These are phyloP conservation scores for Thelonectria discophora DNA, from an alignment of 2,329 filamentous ascomycete species.

Conservation along the genomic window DNA sequence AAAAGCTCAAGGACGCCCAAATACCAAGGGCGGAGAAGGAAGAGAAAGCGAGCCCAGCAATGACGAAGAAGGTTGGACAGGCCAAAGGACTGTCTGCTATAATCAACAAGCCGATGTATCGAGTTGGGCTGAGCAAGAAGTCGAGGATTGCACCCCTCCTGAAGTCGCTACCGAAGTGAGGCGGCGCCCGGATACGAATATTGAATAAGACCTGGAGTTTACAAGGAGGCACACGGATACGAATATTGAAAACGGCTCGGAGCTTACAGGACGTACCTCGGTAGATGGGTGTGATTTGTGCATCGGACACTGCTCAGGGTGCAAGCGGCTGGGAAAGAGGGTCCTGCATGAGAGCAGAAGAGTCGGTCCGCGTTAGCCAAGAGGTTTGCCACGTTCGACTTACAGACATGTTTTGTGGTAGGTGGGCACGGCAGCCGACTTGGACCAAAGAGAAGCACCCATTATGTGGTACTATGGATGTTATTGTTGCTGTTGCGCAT, in stretches of 20 bases:
- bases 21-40: slow-evolving; percentile 6
- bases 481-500: not conserved
- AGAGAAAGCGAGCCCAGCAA: slow-evolving; percentile 8
- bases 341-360: not conserved
- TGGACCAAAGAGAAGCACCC: not conserved
- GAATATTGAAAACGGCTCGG: not conserved
- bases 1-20: slow-evolving; percentile 8
- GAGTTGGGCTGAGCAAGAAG: slow-evolving; percentile 62
- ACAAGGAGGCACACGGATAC: not conserved
- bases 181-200: not conserved
- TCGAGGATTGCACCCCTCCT: slow-evolving; percentile 61
- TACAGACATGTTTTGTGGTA: not conserved
- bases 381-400: not conserved
- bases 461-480: not conserved
- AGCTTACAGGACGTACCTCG: not conserved
- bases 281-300: not conserved
- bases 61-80: slow-evolving; percentile 21
- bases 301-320: not conserved
- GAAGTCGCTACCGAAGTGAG: slow-evolving; percentile 57
- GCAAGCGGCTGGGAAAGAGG: not conserved
- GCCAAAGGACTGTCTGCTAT: slow-evolving; percentile 34
- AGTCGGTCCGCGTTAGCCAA: not conserved
- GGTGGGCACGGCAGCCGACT: not conserved
- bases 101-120: slow-evolving; percentile 53
- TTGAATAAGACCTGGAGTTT: not conserved